Base-by-base conservation (phyloP, 352 stramenopile species). In the Pythium pyrilobum region DNA sequence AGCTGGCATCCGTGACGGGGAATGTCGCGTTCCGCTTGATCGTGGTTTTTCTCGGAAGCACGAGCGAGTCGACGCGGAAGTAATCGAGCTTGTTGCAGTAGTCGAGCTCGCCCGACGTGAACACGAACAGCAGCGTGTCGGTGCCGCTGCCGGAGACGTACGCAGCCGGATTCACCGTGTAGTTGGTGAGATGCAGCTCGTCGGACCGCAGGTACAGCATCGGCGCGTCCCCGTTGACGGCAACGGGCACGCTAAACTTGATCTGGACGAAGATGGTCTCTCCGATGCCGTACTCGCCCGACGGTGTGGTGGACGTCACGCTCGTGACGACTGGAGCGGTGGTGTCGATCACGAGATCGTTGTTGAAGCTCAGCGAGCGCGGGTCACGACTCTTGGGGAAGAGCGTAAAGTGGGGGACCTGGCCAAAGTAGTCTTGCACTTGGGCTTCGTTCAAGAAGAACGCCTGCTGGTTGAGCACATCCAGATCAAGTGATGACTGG, bases 41-140 rank as follows among this genome's bases (percentile, higher is more conserved):
- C 0, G 18, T 40, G 23, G 65, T 66, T 9, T 29, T 56, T 2
- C 52, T 52, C 7, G 77, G 66, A 0, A 89, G 40, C 4, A 47
- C 46, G 10, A 92, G 48, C 7, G 80, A 84, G 20, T 67, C 58
- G 0, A 59, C 21, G 7, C 68, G 54, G 24, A 80, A 66, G 44
- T 95, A 95, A n/a, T 90, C 84, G 0, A 95, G 59, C 0, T 52
- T 38, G 4, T 78, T 60, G 25, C 77, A 83, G 44, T 81, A 87
- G 47, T 93, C 85, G 8, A 62, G 56, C 12, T 72, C 64, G 0
- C 23, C 60, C 9, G 73, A 61, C 1, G 59, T 80, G 49, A 88
- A 92, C 55, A 70, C 56, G 43, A 92, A 89, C 4, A 47, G 64
- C 1, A 92, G 68, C 2, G 65, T 59, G 3, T 29, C 59, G 0